phyloP scores from a whole-genome alignment of 2,329 filamentous ascomycete genomes.

The Ophiostoma fasciatum region DNA sequence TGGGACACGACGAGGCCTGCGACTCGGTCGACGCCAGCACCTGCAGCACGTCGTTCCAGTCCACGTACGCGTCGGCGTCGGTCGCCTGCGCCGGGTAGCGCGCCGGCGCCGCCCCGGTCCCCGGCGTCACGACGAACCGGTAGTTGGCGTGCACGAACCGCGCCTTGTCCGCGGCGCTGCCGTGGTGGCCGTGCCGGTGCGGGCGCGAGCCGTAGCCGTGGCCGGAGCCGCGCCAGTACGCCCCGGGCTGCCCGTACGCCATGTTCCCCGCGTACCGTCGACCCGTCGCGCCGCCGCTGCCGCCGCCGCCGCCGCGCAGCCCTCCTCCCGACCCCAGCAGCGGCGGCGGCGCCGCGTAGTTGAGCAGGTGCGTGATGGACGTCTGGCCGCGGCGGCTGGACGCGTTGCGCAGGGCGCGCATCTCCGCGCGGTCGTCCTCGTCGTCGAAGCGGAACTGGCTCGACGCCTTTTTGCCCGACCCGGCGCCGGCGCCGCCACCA shows the following conservation, averaged over 20 bases:
- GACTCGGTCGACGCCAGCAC: conserved; percentile 82
- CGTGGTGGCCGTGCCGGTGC: conserved; percentile 21
- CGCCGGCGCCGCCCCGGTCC: too few species aligned
- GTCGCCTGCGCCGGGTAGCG: conserved; percentile 67
- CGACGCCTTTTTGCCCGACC: too few species aligned
- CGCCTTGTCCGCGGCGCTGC: conserved; percentile 64
- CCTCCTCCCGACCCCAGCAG: too few species aligned
- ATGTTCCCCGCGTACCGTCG: too few species aligned
- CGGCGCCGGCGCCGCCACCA: too few species aligned
- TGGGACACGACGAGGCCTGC: conserved; percentile 79
- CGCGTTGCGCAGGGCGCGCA: conserved; percentile 42
- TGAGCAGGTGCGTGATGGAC: conserved; percentile 92
- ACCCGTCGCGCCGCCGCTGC: conserved; percentile 18
- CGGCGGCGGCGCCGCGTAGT: conserved; percentile 70
- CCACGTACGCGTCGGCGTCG: conserved; percentile 77
- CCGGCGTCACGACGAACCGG: conserved; percentile 84
- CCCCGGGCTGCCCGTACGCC: neutral
- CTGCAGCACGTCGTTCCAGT: conserved; percentile 84
- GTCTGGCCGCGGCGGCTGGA: conserved; percentile 78
- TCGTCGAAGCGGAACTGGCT: conserved; percentile 38
- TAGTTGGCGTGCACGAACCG: conserved; percentile 92
- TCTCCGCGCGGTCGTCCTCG: conserved; percentile 79
- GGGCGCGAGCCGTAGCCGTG: conserved; percentile 14
- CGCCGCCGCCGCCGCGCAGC: conserved; percentile 52
- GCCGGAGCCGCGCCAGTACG: too few species aligned